phyloP scores from a whole-genome alignment of 495 filamentous ascomycete genomes.

The Talaromyces borbonicus region DNA sequence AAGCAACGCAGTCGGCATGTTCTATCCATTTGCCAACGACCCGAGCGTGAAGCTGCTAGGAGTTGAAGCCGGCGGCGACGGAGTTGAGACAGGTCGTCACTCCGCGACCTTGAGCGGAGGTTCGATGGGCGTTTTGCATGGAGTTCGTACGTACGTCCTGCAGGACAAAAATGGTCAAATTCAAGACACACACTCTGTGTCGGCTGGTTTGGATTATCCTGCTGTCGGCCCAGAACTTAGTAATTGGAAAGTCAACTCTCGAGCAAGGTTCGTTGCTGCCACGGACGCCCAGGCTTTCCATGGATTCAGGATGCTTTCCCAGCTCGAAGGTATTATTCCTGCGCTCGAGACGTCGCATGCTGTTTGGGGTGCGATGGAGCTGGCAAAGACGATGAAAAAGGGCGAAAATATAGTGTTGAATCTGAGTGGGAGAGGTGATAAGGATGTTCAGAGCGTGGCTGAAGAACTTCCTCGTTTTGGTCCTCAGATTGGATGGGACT shows the following conservation, averaged over 20 bases:
- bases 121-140: slow-evolving; percentile 86
- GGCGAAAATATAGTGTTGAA: slow-evolving; percentile 92
- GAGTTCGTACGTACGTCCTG: slow-evolving; percentile 89
- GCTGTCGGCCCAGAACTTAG: slow-evolving; percentile 90
- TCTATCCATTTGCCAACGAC: slow-evolving; percentile 89
- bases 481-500: slow-evolving; percentile 90
- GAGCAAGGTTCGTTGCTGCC: slow-evolving; percentile 83
- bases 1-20: slow-evolving; percentile 87
- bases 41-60: slow-evolving; percentile 77
- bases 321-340: slow-evolving; percentile 93
- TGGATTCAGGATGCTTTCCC: slow-evolving; percentile 75
- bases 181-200: slow-evolving; percentile 87
- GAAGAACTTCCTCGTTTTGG: slow-evolving; percentile 85
- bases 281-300: slow-evolving; percentile 85
- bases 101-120: slow-evolving; percentile 82
- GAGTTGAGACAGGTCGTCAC: slow-evolving; percentile 79
- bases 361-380: slow-evolving; percentile 74
- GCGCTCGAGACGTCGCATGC: slow-evolving; percentile 92
- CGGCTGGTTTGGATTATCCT: slow-evolving; percentile 95
- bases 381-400: slow-evolving; percentile 86
- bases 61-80: slow-evolving; percentile 94
- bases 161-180: slow-evolving; percentile 92
- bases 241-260: slow-evolving; percentile 79
- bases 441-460: slow-evolving; percentile 97
- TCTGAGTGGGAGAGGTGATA: slow-evolving; percentile 85